Base-by-base conservation (phyloP, 805 yeast genomes). In the Nakazawaea ernobii region DNA sequence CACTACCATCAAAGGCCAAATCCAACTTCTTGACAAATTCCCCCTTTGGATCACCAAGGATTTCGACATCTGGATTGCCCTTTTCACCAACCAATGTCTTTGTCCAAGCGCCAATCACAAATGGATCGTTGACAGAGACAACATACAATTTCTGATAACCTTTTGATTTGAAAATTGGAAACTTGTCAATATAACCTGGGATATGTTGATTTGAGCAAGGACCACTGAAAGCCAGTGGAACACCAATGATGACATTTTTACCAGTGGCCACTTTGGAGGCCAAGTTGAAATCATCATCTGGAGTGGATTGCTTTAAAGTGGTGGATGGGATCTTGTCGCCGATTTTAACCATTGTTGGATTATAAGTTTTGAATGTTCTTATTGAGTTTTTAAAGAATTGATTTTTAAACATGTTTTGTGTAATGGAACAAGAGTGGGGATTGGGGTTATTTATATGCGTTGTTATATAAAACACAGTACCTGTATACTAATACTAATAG, bases 101-200 rank as follows among this genome's bases (percentile, higher is more conserved):
- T 39, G 77, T 79, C 95, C 96, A 90, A 0, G 94, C 91, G 56
- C 79, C 76, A 59, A 82, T 79, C 43, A 89, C 96, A 63, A 90
- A 90, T 2, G 94, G 77, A 61, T 90, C 97, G 65, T 90, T 90
- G 42, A 87, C 96, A 15, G 94, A 74, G 32, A 90, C 78, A 38
- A 90, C 79, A 57, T 73, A 80, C 44, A 89, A 64, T 40, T 78
- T 66, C 26, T 67, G 56, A 66, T 78, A 73, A n/a, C 96, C 96
- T 66, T 84, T 83, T 28, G 70, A 71, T 51, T 75, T 69, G 59
- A 89, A 77, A 32, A 74, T 70, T 6, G 71, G 60, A 49, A 75
- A 63, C 39, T 73, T 63, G 50, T 69, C 67, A 58, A 87, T 58
- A 64, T 75, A 87, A n/a, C 86, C 89, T 2, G 95, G 94, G 42